These are phyloP conservation scores for Rosellinia necatrix DNA, from an alignment of 2,329 filamentous ascomycete species.

Conservation along the genomic window DNA sequence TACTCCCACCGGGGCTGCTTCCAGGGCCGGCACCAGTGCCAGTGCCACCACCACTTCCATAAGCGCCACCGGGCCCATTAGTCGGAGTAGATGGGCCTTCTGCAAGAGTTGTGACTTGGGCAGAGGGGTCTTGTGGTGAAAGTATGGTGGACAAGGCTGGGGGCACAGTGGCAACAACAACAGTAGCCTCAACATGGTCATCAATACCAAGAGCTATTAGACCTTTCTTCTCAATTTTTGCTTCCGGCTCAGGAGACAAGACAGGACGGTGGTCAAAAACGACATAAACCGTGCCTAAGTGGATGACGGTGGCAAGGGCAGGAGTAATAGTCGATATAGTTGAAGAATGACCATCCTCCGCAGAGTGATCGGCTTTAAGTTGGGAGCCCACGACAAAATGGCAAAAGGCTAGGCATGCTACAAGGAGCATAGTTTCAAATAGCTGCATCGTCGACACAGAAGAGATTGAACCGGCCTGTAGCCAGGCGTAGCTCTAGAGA, in stretches of 20 bases:
- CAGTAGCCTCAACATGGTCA: conserved; percentile 19
- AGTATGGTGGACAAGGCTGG: conserved; percentile 17
- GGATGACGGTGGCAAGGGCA: conserved; percentile 12
- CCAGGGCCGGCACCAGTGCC: conserved; percentile 12
- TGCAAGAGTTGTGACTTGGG: conserved; percentile 7
- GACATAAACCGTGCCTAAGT: conserved; percentile 16
- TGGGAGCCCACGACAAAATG: conserved; percentile 15
- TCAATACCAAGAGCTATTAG: background rate
- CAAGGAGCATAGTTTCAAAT: conserved; percentile 22
- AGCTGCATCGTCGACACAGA: conserved; percentile 13
- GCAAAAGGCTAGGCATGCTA: conserved; percentile 30
- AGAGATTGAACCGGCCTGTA: background rate
- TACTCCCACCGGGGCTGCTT: background rate
- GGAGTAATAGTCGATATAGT: conserved; percentile 1
- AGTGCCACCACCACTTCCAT: conserved; percentile 17
- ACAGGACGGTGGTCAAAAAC: background rate
- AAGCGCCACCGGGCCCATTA: conserved; percentile 20
- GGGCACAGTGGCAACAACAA: conserved; percentile 21
- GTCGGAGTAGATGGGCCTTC: background rate
- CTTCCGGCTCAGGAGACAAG: conserved; percentile 2
- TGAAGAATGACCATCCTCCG: background rate
- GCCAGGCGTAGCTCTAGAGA: background rate
- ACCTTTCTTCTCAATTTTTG: conserved; percentile 8
- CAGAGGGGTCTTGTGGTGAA: conserved; percentile 6
- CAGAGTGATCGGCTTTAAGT: background rate